A percentile compares a stretch with the other conserved stretches of the same genome.
Evolutionary conservation across 106 monocot species (phyloP).

Genomic region (Apostasia ramifera): DNA sequence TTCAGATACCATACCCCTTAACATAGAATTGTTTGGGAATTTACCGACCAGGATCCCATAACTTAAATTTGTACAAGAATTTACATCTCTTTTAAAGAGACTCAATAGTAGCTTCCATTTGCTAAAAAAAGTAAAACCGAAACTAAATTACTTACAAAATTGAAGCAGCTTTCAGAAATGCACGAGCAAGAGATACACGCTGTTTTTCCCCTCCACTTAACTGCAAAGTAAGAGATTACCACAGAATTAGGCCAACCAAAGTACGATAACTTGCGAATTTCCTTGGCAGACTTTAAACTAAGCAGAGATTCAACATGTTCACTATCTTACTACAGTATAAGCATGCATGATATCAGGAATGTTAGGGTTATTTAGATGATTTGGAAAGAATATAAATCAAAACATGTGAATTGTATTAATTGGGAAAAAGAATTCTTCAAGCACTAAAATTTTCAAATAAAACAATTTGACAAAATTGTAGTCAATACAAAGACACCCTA

Average conservation of each 20-base stretch:
- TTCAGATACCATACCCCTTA: too few species aligned
- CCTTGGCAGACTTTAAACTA: background rate
- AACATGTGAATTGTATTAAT: background rate
- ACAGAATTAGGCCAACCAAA: background rate
- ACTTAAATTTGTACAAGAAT: too few species aligned
- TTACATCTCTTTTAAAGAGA: too few species aligned
- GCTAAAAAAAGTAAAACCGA: background rate
- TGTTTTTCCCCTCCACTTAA: constrained; percentile 99
- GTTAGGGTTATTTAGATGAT: too few species aligned
- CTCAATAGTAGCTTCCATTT: too few species aligned
- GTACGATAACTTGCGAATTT: background rate
- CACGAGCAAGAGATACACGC: constrained; percentile 96
- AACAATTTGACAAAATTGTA: background rate
- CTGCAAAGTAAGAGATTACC: constrained; percentile 22
- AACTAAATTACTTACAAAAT: constrained; percentile 63
- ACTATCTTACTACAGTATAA: background rate
- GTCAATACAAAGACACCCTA: too few species aligned
- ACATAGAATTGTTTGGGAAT: too few species aligned
- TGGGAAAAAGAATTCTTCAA: background rate
- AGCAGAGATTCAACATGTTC: background rate
- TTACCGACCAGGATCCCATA: too few species aligned
- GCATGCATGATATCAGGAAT: background rate
- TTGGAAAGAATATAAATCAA: background rate
- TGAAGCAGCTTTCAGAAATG: constrained; percentile 83
- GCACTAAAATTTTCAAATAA: background rate